phyloP scores from a whole-genome alignment of 2,329 filamentous ascomycete species.

The Boeremia exigua region DNA sequence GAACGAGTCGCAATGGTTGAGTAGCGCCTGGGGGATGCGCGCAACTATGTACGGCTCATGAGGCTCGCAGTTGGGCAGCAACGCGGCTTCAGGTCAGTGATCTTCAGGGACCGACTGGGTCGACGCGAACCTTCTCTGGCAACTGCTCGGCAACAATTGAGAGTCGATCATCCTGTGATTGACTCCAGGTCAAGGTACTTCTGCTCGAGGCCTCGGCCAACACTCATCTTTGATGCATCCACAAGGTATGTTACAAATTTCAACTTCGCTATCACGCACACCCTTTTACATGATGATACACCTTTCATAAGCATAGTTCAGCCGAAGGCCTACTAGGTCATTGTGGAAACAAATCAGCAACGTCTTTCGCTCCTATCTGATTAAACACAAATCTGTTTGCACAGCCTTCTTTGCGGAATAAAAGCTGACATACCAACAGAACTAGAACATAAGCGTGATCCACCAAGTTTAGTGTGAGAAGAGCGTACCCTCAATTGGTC shows the following conservation, averaged over 20 bases:
- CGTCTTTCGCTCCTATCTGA: conserved; percentile 55
- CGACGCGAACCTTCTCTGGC: conserved; percentile 22
- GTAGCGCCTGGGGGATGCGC: not conserved
- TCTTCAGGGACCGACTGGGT: conserved; percentile 21
- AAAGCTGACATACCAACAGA: not conserved
- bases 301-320: conserved; percentile 53
- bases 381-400: conserved; percentile 3
- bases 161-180: conserved; percentile 4
- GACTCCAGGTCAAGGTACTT: too few relatives aligned
- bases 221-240: not conserved
- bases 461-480: too few relatives aligned
- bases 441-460: too few relatives aligned
- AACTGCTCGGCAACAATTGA: conserved; percentile 1
- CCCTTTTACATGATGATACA: conserved; percentile 46
- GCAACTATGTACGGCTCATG: conserved; percentile 16
- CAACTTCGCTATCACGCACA: conserved; percentile 6
- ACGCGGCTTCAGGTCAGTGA: conserved; percentile 9
- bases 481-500: not conserved
- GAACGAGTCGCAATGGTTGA: not conserved
- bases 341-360: conserved; percentile 50
- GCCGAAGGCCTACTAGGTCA: conserved; percentile 46
- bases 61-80: conserved; percentile 33
- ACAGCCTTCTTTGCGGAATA: conserved; percentile 3
- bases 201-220: not conserved
- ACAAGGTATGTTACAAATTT: conserved; percentile 34